These are phyloP conservation scores for Aspergillus luchuensis DNA, from an alignment of 2,329 filamentous ascomycete genomes.

Conservation along the genomic window DNA sequence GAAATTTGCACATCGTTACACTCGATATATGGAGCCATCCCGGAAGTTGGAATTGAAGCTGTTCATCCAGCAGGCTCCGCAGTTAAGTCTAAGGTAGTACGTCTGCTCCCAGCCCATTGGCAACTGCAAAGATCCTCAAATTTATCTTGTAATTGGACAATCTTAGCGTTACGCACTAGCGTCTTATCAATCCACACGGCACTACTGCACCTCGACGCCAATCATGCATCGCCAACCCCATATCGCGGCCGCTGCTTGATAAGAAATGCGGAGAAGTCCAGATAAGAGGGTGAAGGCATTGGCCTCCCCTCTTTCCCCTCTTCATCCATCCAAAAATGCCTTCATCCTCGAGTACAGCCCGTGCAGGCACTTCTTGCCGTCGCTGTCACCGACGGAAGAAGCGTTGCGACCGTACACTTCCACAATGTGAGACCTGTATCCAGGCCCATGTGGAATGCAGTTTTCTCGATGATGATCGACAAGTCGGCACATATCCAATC, in stretches of 20 bases:
- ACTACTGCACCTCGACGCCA: background rate
- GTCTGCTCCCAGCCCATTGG: too few species aligned
- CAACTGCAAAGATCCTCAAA: too few species aligned
- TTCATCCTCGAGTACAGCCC: slow-evolving; percentile 24
- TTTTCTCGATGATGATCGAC: slow-evolving; percentile 43
- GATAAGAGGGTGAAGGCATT: background rate
- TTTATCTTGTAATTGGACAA: too few species aligned
- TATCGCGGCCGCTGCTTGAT: slow-evolving; percentile 3
- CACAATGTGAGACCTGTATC: slow-evolving; percentile 44
- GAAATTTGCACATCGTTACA: too few species aligned
- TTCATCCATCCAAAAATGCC: slow-evolving; percentile 2
- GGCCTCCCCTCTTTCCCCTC: background rate
- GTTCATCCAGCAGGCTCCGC: too few species aligned
- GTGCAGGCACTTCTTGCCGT: slow-evolving; percentile 39
- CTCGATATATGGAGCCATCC: too few species aligned
- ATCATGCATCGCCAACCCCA: background rate
- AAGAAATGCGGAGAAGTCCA: slow-evolving; percentile 11
- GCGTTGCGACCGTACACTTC: slow-evolving; percentile 45
- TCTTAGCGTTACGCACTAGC: too few species aligned
- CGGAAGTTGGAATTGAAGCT: too few species aligned
- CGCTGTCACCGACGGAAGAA: slow-evolving; percentile 49
- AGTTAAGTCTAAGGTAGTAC: too few species aligned
- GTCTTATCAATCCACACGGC: background rate
- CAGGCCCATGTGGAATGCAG: slow-evolving; percentile 44
- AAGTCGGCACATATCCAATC: slow-evolving; percentile 46